Conservation (phyloP, 2,329 filamentous ascomycete species). For the Curvularia hawaiiensis region DNA sequence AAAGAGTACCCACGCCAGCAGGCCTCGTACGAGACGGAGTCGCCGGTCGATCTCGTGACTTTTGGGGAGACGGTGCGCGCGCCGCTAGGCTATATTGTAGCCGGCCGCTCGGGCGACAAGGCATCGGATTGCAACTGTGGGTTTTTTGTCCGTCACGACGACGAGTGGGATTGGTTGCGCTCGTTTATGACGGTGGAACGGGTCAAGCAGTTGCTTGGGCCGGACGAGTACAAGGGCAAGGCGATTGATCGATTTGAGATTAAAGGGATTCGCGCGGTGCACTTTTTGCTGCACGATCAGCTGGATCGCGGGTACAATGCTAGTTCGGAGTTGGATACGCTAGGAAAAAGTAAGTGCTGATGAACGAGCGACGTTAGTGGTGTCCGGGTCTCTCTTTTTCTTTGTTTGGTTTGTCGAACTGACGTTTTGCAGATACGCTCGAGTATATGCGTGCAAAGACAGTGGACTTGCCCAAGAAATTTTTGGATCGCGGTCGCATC, state of each 20-base stretch:
- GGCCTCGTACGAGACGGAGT: conserved; percentile 37
- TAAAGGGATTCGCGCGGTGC: conserved; percentile 28
- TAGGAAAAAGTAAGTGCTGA: conserved; percentile 16
- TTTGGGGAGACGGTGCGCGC: conserved; percentile 37
- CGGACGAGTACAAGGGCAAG: conserved; percentile 33
- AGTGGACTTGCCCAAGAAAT: conserved; percentile 24
- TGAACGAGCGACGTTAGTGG: neutral
- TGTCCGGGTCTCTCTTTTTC: neutral
- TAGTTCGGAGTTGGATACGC: conserved; percentile 7
- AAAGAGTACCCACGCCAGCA: conserved; percentile 27
- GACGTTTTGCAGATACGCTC: conserved; percentile 18
- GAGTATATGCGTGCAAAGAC: conserved; percentile 28
- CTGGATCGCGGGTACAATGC: conserved; percentile 46
- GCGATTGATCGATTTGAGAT: conserved; percentile 18
- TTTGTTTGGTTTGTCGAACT: neutral
- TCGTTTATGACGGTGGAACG: conserved; percentile 33
- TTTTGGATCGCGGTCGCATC: conserved; percentile 11
- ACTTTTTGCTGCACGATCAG: conserved; percentile 53
- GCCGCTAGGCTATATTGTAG: conserved; percentile 51
- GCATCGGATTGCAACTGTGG: conserved; percentile 46
- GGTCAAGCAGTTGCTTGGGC: conserved; percentile 35
- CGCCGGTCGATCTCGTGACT: conserved; percentile 10
- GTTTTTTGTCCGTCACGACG: conserved; percentile 42
- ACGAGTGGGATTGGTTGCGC: conserved; percentile 43
- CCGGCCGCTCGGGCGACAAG: conserved; percentile 51